phyloP scores from a whole-genome alignment of 495 filamentous ascomycete species.

The Pseudomonodictys pantanalensis region DNA sequence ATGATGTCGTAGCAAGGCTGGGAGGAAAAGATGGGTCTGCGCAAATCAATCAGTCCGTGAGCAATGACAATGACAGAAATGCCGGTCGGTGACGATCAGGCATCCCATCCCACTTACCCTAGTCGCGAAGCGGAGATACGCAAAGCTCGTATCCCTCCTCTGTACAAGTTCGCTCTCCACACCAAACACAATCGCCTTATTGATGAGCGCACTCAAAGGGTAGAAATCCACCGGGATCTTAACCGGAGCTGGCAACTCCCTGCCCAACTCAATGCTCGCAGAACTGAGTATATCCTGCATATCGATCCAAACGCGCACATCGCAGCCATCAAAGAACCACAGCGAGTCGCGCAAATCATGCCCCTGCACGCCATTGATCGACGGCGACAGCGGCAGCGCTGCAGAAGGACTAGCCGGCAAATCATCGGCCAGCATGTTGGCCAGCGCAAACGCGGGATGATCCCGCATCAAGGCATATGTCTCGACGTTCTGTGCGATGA shows the following conservation, averaged over 20 bases:
- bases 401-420: conserved; percentile 53
- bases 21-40: conserved; percentile 69
- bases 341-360: conserved; percentile 76
- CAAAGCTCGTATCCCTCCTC: conserved; percentile 82
- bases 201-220: conserved; percentile 78
- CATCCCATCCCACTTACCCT: conserved; percentile 41
- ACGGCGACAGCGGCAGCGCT: too few species aligned
- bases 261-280: conserved; percentile 56
- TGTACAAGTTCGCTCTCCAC: conserved; percentile 91
- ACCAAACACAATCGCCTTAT: conserved; percentile 83
- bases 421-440: conserved; percentile 44
- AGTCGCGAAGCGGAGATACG: conserved; percentile 62
- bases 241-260: conserved; percentile 62
- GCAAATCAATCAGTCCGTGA: background rate
- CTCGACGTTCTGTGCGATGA: conserved; percentile 92
- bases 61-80: too few species aligned
- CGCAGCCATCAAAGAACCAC: conserved; percentile 87
- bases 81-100: too few species aligned
- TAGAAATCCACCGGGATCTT: conserved; percentile 81
- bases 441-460: conserved; percentile 48
- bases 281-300: conserved; percentile 79
- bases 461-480: conserved; percentile 92
- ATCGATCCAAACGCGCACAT: conserved; percentile 81
- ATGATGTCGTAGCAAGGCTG: conserved; percentile 75
- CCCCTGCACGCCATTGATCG: conserved; percentile 47